A percentile compares a stretch with the other conserved stretches of the same genome.
Conservation (phyloP, 1,139 yeast genomes). For the Hyphopichia burtonii region DNA sequence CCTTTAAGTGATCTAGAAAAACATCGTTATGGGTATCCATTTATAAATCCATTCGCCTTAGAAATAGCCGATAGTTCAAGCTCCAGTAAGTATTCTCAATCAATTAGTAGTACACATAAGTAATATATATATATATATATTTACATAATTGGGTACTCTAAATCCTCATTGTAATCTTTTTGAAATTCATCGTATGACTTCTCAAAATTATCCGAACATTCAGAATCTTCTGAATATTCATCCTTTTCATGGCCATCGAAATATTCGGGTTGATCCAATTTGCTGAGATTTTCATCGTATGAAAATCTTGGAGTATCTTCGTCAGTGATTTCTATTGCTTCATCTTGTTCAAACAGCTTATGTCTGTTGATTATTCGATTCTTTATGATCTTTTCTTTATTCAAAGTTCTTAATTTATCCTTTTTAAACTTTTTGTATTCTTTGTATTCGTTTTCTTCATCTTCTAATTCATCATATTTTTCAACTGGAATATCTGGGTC, state of each 20-base stretch:
- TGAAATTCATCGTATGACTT: slow-evolving; percentile 35
- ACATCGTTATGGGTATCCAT: slow-evolving; percentile 30
- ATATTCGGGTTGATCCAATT: slow-evolving; percentile 39
- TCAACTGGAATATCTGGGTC: slow-evolving; percentile 26
- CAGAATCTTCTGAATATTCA: slow-evolving; percentile 37
- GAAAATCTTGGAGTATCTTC: slow-evolving; percentile 13
- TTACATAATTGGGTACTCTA: slow-evolving; percentile 1
- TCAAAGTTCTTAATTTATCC: neutral
- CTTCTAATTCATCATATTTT: slow-evolving; percentile 20
- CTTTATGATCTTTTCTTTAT: neutral
- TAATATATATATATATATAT: neutral
- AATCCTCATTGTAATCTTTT: slow-evolving; percentile 10
- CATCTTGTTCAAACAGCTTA: slow-evolving; percentile 1
- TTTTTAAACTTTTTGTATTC: slow-evolving; percentile 20
- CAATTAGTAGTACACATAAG: slow-evolving; percentile 2
- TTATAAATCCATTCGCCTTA: slow-evolving; percentile 16
- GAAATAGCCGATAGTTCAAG: neutral
- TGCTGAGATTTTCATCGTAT: slow-evolving; percentile 37
- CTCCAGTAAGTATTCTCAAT: slow-evolving; percentile 6
- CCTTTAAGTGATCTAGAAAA: slow-evolving; percentile 28
- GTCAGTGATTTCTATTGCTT: slow-evolving; percentile 7
- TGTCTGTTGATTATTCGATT: slow-evolving; percentile 3
- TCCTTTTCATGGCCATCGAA: slow-evolving; percentile 36
- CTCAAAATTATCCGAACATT: slow-evolving; percentile 33
- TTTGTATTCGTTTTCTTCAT: slow-evolving; percentile 26